These are phyloP conservation scores for Fusarium poae DNA, from an alignment of 2,329 filamentous ascomycete species.

Conservation along the genomic window DNA sequence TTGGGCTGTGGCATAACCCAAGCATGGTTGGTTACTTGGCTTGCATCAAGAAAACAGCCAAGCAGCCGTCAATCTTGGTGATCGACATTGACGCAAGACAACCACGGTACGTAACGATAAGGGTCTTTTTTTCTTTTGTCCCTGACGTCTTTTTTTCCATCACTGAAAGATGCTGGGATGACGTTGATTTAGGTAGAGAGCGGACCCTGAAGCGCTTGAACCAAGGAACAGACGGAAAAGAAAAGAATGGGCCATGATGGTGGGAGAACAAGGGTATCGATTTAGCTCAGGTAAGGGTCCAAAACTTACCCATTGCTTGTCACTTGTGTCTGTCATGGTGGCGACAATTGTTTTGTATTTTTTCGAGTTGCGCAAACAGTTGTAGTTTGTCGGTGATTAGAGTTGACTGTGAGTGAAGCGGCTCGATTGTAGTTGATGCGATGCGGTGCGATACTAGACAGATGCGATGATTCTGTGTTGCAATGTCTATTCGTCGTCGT, in stretches of 20 bases:
- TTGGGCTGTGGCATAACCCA: constrained; percentile 22
- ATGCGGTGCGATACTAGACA: not conserved
- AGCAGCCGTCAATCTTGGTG: constrained; percentile 28
- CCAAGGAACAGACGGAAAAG: constrained; percentile 23
- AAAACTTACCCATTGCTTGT: constrained; percentile 64
- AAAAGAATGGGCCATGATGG: constrained; percentile 32
- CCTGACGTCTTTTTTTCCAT: constrained; percentile 37
- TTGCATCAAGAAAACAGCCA: constrained; percentile 34
- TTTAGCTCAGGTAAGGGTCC: constrained; percentile 31
- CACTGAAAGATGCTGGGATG: constrained; percentile 28
- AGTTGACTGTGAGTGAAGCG: not conserved
- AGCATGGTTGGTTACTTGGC: constrained; percentile 33
- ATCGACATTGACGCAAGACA: constrained; percentile 44
- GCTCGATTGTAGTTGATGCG: not conserved
- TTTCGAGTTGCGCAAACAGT: not conserved
- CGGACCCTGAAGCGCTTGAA: constrained; percentile 6
- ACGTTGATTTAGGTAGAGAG: constrained; percentile 34
- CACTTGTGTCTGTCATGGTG: constrained; percentile 49
- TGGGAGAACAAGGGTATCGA: constrained; percentile 8
- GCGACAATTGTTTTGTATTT: constrained; percentile 5
- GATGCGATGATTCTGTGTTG: not conserved
- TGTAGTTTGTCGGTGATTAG: too few relatives aligned
- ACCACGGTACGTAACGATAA: constrained; percentile 23
- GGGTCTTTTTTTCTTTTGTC: constrained; percentile 23
- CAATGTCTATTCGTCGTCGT: not conserved